Base-by-base conservation (phyloP, 768 basidiomycete species). In the Russula abietina region DNA sequence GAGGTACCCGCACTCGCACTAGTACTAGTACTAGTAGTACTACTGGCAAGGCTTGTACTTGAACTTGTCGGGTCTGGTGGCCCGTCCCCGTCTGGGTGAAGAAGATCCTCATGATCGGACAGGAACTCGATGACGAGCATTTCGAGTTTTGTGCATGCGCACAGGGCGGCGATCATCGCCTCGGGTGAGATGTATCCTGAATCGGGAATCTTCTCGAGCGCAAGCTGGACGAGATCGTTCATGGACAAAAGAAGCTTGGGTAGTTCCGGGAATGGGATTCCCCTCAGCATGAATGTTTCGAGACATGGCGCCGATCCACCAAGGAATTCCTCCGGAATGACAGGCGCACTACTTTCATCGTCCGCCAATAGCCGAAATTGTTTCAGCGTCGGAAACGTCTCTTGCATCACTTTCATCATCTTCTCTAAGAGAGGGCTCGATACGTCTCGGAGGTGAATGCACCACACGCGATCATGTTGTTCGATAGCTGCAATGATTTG, bases 161-260 rank as follows among this genome's bases (percentile, higher is more conserved):
- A 26, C 22, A 53, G 22, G 19, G 52, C n/a, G 2, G 11, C 17
- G 51, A 24, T n/a, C 26, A 62, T 30, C 14, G 11, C 51, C 14
- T 58, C 56, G 6, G 56, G 43, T 48, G 61, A 46, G 17, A 62
- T 38, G 12, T 58, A 53, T 9, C 61, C 55, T 22, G 43, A 16
- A 39, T 17, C 36, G 1, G 61, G 57, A 2, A 62, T 62, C n/a
- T 53, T 45, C 9, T 58, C 51, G 19, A 62, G 51, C 8, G 7
- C 33, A 8, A 58, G 43, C 11, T 39, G 10, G 19, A 62, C 50
- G 28, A 62, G 61, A 16, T 46, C 45, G 1, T n/a, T 17, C 5
- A 43, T 30, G 3, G 61, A 58, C 43, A 26, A n/a, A 38, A 62
- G 61, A 12, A 53, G 33, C 7, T 10, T 46, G 3, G 61, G 50